phyloP scores from a whole-genome alignment of 345 rosid species.

The Carallia pectinifolia region DNA sequence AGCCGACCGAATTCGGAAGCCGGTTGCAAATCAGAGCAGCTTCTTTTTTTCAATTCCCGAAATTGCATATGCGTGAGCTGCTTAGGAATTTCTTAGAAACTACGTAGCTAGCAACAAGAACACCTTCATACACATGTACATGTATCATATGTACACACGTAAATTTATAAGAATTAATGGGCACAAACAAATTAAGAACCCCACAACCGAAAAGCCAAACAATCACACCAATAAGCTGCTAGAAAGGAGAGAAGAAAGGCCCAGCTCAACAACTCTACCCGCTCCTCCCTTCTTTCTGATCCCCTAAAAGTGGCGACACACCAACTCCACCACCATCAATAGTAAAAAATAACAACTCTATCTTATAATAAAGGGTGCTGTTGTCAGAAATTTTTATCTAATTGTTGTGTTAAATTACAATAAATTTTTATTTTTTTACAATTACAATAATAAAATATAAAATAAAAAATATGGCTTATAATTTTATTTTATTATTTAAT shows the following conservation, averaged over 20 bases:
- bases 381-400: no score
- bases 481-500: no score
- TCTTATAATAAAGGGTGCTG: not conserved
- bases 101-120: no score
- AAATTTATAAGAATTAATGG: not conserved
- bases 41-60: no score
- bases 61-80: no score
- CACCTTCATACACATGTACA: no score
- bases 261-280: conserved; percentile 38
- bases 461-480: no score
- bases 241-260: conserved; percentile 16
- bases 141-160: not conserved
- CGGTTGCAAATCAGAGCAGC: no score
- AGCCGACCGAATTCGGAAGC: not conserved
- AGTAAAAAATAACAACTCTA: conserved; percentile 35
- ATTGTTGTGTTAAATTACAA: no score
- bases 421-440: no score
- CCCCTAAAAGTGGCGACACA: conserved; percentile 25
- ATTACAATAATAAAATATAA: no score
- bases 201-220: not conserved
- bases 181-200: not conserved
- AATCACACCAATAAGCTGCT: not conserved
- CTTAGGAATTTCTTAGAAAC: no score
- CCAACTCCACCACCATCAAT: conserved; percentile 46
- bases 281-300: conserved; percentile 34